Evolutionary conservation across 768 basidiomycete species (phyloP), one percentile per base, ranked within the genome.

Genomic region (Dentipellis fragilis): DNA sequence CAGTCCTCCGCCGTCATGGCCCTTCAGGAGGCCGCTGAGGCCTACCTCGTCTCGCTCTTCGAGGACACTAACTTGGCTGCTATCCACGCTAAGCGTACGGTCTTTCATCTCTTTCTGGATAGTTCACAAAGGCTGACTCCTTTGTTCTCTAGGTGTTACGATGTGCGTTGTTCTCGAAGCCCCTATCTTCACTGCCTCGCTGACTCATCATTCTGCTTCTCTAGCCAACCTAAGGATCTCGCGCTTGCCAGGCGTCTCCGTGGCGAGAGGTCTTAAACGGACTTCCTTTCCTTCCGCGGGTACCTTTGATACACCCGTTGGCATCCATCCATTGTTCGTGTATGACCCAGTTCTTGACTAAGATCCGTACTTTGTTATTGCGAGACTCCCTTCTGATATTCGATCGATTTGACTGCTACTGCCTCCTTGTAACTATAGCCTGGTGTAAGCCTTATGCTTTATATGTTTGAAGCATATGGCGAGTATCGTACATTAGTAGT

Each of bases 1-100:
- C 93, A 95, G 73, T 93, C 90, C 2, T 94, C 92, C 22, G 92
- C 91, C 38, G 89, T 94, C 62, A 89, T 90, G 81, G 92, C 92
- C 49, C 80, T 93, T 58, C 91, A 94, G 74, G 92, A 94, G 70
- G 92, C 90, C 50, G 87, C 89, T 51, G 92, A 94, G 77, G 87
- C 86, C 23, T 89, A 89, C 73, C 86, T 89, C 56, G 87, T 89
- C 65, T 88, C 85, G 22, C 78, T 90, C 68, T 90, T 90, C 64
- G 88, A 90, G 64, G 88, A 90, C 75, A 90, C 88, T 58, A 90
- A 90, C 77, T 83, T 92, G 80, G 89, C 89, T 62, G 89, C 89
- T 55, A 91, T 91, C 69, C 89, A 91, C 67, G 89, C 89, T 52
- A 91, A 91, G 73, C 85, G 89, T 61, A 55, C 23, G 60, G 54